Base-by-base conservation (phyloP, 305 asterid genomes). In the Euphrasia arctica region DNA sequence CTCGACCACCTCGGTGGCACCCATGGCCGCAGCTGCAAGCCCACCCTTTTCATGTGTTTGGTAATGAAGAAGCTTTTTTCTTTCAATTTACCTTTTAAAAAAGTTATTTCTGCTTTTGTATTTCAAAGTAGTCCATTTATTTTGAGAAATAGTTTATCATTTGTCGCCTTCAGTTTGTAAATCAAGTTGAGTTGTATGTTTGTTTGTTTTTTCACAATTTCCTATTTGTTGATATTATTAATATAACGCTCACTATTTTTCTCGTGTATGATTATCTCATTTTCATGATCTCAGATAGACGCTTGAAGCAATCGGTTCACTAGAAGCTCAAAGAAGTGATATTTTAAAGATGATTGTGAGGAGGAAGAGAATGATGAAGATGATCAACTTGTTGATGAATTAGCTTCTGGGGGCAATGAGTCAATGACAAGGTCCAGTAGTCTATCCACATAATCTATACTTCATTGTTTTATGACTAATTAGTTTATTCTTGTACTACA, bases 331-430 rank as follows among this genome's bases (percentile, higher is more conserved):
- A 77, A 82, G 89, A 80, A 93, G 99, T 82, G 99, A 18, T 18
- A 93, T 34, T 88, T 93, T 54, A 97, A 93, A 75, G 99, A 93
- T 78, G 99, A 93, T 77, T 90, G 82, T 79, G 99, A 90, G 83
- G 99, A 93, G 80, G 97, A 90, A 77, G 96, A 87, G 74, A 90
- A 90, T 41, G 95, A 90, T 71, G 98, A 93, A 60, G 99, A 90
- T 34, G 95, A 85, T 9, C 95, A 77, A 57, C 75, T 80, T 50
- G 78, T 78, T 52, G 82, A 78, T 77, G 97, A 78, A 72, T 36
- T 75, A 55, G 92, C 84, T 52, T 67, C 78, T 54, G 85, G 82
- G 2, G 87, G 54, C 22, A 18, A 18, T 18, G 22, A 18, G 22
- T 18, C 66, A 74, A 69, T 74, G 95, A 84, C 55, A 93, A 86